A percentile compares a stretch with the other conserved stretches of the same genome.
Conservation (phyloP, 2,329 filamentous ascomycete genomes). For the Diaporthe helianthi region DNA sequence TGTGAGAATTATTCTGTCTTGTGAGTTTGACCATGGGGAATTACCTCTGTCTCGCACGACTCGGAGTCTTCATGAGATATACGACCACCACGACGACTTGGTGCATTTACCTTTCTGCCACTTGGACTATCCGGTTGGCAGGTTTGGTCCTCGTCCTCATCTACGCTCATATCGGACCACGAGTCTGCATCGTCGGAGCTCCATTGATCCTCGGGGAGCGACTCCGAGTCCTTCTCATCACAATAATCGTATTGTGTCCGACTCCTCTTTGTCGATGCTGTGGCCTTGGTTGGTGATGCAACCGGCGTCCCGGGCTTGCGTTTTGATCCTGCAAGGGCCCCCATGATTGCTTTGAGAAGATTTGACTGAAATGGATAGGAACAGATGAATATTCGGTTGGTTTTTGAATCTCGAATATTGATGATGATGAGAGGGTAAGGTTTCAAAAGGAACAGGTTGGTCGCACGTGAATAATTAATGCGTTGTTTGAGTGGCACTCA, state of each 20-base stretch:
- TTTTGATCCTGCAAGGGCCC: slow-evolving; percentile 21
- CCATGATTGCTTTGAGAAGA: not conserved
- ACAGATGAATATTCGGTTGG: not conserved
- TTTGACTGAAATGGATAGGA: not conserved
- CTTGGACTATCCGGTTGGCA: not conserved
- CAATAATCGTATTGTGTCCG: slow-evolving; percentile 31
- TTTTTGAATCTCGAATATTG: not conserved
- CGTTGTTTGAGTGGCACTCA: slow-evolving; percentile 12
- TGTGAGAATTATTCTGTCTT: rapidly evolving
- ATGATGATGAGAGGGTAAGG: not conserved
- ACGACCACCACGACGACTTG: not conserved
- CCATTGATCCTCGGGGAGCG: slow-evolving; percentile 13
- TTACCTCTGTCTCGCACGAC: not conserved
- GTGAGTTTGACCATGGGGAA: not conserved
- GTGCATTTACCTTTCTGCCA: not conserved
- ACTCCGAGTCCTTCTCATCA: slow-evolving; percentile 25
- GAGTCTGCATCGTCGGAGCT: slow-evolving; percentile 21
- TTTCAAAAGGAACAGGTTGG: not conserved
- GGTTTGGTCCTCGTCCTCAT: slow-evolving; percentile 4
- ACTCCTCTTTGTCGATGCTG: slow-evolving; percentile 25
- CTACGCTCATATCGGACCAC: slow-evolving; percentile 23
- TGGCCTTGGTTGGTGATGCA: slow-evolving; percentile 32
- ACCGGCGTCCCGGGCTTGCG: slow-evolving; percentile 25
- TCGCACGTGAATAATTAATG: slow-evolving; percentile 17
- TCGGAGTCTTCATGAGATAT: not conserved